These are phyloP conservation scores for Juglanconis sp. DNA, from an alignment of 2,329 filamentous ascomycete genomes.

Conservation along the genomic window DNA sequence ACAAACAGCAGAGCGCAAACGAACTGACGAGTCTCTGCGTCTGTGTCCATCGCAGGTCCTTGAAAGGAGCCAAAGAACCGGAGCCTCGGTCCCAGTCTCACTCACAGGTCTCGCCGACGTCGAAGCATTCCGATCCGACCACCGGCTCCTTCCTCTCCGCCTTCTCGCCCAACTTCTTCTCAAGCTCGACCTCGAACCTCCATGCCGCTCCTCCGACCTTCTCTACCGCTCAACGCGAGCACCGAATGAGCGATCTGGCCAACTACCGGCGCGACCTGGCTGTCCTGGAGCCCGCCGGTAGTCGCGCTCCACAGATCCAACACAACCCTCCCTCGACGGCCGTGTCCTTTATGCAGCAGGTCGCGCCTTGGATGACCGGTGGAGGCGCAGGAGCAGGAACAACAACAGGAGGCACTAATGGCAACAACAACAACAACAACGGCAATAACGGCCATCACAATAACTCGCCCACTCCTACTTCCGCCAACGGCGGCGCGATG, in stretches of 20 bases:
- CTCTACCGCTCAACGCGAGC: conserved; percentile 41
- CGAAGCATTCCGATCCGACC: conserved; percentile 22
- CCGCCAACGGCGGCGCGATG: conserved; percentile 32
- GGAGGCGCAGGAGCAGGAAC: neutral
- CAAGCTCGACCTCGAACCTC: conserved; percentile 28
- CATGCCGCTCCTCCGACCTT: conserved; percentile 37
- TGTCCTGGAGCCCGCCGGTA: conserved; percentile 61
- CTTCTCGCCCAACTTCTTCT: conserved; percentile 41
- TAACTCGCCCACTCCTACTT: conserved; percentile 31
- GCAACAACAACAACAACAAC: conserved; percentile 26
- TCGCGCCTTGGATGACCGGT: conserved; percentile 56
- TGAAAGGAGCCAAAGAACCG: conserved; percentile 35
- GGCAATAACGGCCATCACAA: neutral
- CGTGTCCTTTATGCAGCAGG: conserved; percentile 43
- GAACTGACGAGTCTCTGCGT: conserved; percentile 29
- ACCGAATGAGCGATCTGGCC: conserved; percentile 58
- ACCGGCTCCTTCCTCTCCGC: conserved; percentile 38
- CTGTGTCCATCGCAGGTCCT: conserved; percentile 26
- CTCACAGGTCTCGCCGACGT: conserved; percentile 45
- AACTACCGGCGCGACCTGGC: conserved; percentile 72
- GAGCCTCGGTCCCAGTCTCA: conserved; percentile 31
- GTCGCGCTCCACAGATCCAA: conserved; percentile 45
- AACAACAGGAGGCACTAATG: conserved; percentile 22
- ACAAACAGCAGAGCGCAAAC: neutral
- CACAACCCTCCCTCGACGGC: conserved; percentile 54